These are phyloP conservation scores for Epichloe sibirici DNA, from an alignment of 2,329 filamentous ascomycete genomes.

Conservation along the genomic window DNA sequence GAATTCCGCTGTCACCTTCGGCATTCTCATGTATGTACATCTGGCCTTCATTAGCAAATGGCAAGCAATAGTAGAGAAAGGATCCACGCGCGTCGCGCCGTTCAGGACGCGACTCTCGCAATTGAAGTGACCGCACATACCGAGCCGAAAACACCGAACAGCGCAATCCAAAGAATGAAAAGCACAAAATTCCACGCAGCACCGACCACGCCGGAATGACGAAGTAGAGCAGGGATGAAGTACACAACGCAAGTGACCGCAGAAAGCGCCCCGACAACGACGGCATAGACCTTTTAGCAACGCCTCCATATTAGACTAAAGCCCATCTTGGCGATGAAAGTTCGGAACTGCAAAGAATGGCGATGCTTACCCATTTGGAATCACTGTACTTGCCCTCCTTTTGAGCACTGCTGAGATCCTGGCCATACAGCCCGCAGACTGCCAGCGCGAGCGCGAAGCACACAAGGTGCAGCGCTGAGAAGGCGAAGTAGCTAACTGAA, in stretches of 20 bases:
- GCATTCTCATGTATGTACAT: constrained; percentile 62
- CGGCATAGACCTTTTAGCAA: constrained; percentile 54
- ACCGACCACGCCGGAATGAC: constrained; percentile 32
- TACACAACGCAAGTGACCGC: constrained; percentile 54
- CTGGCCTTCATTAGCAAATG: constrained; percentile 13
- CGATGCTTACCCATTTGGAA: constrained; percentile 54
- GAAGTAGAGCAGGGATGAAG: constrained; percentile 48
- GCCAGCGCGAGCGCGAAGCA: constrained; percentile 67
- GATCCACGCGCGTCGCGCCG: neutral
- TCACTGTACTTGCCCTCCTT: constrained; percentile 39
- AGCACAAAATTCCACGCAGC: constrained; percentile 61
- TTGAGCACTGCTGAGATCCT: constrained; percentile 47
- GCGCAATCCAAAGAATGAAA: constrained; percentile 65
- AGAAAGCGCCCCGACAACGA: constrained; percentile 53
- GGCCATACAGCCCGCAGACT: constrained; percentile 67
- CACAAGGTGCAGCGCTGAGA: constrained; percentile 54
- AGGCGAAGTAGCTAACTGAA: constrained; percentile 38
- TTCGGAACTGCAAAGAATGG: neutral
- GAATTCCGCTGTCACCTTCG: constrained; percentile 49
- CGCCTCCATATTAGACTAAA: constrained; percentile 1
- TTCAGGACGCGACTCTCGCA: neutral
- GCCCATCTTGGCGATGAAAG: neutral
- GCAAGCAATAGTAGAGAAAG: too few species aligned
- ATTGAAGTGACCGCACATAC: constrained; percentile 20
- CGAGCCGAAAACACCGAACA: constrained; percentile 75